Evolutionary conservation across 345 rosid species (phyloP).

Genomic region (Abelmoschus esculentus): DNA sequence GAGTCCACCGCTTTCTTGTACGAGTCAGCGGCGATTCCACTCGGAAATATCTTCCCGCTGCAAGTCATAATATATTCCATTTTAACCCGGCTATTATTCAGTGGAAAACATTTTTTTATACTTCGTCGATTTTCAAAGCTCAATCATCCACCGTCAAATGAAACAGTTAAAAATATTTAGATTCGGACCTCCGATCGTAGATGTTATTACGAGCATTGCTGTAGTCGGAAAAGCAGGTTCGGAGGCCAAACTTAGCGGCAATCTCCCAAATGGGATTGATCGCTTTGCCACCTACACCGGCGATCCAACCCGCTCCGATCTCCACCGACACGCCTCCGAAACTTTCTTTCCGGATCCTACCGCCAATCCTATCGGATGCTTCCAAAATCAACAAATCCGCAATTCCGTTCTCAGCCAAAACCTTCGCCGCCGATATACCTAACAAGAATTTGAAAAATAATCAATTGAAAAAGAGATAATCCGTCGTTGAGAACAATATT

Average conservation of each 20-base stretch:
- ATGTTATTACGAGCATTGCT: constrained; percentile 93
- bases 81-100: background rate
- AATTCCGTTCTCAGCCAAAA: constrained; percentile 64
- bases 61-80: background rate
- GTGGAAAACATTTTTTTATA: background rate
- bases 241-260: constrained; percentile 50
- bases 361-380: constrained; percentile 89
- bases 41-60: constrained; percentile 86
- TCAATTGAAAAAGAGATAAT: background rate
- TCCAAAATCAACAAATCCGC: constrained; percentile 69
- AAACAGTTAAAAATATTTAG: background rate
- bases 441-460: background rate
- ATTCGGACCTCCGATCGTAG: constrained; percentile 70
- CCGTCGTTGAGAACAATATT: background rate
- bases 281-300: constrained; percentile 85
- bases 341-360: constrained; percentile 63
- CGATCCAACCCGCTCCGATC: constrained; percentile 98
- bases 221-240: constrained; percentile 86
- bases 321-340: constrained; percentile 87
- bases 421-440: constrained; percentile 87
- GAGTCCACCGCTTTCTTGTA: constrained; percentile 84
- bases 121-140: background rate
- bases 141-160: background rate
- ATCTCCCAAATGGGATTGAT: constrained; percentile 88
- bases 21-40: constrained; percentile 78